Evolutionary conservation across 768 basidiomycete genomes (phyloP).

Genomic region (Tylopilus cervinicoccineus): DNA sequence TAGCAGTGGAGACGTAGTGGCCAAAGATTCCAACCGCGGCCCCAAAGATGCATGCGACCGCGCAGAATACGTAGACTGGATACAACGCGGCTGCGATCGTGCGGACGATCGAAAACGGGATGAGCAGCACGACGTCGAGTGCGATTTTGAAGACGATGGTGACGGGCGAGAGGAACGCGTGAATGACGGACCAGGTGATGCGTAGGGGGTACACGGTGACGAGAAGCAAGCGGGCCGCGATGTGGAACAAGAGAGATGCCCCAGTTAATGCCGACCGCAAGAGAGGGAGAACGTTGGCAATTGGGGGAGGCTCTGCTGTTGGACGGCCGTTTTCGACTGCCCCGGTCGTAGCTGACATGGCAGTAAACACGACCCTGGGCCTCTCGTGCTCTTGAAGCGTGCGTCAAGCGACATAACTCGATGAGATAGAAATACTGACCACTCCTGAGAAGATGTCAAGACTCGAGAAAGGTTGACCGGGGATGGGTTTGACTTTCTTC

Average conservation of each 20-base stretch:
- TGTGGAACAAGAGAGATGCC: slow-evolving; percentile 11
- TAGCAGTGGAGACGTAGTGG: slow-evolving; percentile 12
- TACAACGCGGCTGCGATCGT: slow-evolving; percentile 44
- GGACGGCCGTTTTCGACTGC: background rate
- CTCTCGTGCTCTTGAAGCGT: background rate
- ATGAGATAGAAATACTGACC: slow-evolving; percentile 1
- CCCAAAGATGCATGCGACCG: slow-evolving; percentile 53
- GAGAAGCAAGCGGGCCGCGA: slow-evolving; percentile 12
- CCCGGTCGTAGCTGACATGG: slow-evolving; percentile 8
- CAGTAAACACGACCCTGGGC: background rate
- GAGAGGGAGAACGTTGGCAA: slow-evolving; percentile 22
- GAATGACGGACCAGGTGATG: slow-evolving; percentile 23
- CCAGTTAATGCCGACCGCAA: slow-evolving; percentile 8
- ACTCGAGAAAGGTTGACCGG: background rate
- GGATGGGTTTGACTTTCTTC: too few species aligned
- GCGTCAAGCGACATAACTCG: background rate
- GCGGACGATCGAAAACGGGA: slow-evolving; percentile 40
- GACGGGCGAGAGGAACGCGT: slow-evolving; percentile 48
- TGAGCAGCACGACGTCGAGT: slow-evolving; percentile 39
- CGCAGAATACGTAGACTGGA: slow-evolving; percentile 54
- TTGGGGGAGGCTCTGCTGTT: slow-evolving; percentile 19
- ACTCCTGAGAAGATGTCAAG: background rate
- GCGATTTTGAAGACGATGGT: slow-evolving; percentile 39
- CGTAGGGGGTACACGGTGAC: slow-evolving; percentile 15
- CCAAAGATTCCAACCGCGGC: slow-evolving; percentile 42